Evolutionary conservation across 371 early-diverging fungal genomes (phyloP), one percentile per base, ranked within the genome.

Genomic region (Zancudomyces culisetae): DNA sequence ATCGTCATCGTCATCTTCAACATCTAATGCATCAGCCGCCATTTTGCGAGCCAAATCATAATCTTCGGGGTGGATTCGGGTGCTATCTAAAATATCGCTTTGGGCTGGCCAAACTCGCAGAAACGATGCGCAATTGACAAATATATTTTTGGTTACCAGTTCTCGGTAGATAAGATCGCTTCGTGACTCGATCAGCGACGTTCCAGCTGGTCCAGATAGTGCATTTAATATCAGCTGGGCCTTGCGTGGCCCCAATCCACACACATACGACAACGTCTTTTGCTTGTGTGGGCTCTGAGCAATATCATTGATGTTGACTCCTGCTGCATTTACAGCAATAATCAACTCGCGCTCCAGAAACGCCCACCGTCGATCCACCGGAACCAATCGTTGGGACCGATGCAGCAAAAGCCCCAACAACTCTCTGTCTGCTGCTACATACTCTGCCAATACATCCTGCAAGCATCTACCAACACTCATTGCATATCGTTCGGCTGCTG

Each of bases 171-270:
- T 73, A 13, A 93, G 74, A 2, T 83, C 83, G 42, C 76, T 64
- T 57, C 95, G 75, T 30, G 70, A 68, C 53, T 77, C 76, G 0
- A 81, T 64, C 45, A 23, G n/a, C 10, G 49, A 27, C 13, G 50
- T 59, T 26, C 42, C 51, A 2, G 55, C 58, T 0, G 64, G 57
- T 53, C 74, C 72, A 27, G 79, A 62, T 24, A 70, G 73, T 51
- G 76, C 73, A 15, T 39, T 45, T 24, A 85, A 53, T 15, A 87
- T 63, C 43, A 65, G 74, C 29, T 76, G 74, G 0, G 90, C 90
- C 66, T 98, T 98, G 56, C 97, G 76, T 24, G 93, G 90, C 8
- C 98, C 98, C 43, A 98, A 72, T 2, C 98, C 98, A 59, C 85
- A 73, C 15, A 96, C 88, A 55, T 89, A 95, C 53, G 83, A 86